Evolutionary conservation across 768 basidiomycete species (phyloP), one percentile per base, ranked within the genome.

Genomic region (Cubamyces lactineus): DNA sequence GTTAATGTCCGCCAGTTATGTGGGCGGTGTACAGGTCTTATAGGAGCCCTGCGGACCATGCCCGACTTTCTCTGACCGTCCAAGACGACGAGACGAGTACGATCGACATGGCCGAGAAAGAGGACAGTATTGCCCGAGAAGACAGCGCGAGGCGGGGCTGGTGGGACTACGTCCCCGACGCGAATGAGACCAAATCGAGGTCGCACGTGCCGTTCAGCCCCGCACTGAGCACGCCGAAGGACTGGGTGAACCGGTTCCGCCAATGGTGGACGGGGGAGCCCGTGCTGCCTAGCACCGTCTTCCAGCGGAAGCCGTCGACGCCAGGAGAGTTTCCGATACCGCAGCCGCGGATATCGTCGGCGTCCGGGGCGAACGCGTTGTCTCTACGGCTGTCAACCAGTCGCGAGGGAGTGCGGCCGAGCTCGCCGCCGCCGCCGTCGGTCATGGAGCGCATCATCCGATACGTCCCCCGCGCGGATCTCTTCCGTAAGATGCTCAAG

Each of bases 21-120:
- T 83, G 79, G 68, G 84, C 85, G 2, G 80, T 82, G 38, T 84
- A 82, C 78, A 82, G 78, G 66, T 80, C 84, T 21, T 79, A 79
- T 17, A 75, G 77, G 19, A 81, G 81, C 3, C 77, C 82, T 17
- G 78, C 78, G 17, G 80, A 80, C 23, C 80, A 82, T 24, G 85
- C 86, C 13, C 78, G 86, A 16, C 77, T 88, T 26, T 86, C 86
- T 1, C 69, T 87, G 28, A 74, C 73, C 5, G 74, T 82, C 26
- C 80, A 82, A 1, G 79, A 80, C 42, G 80, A 81, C 70, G 69
- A 62, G 65, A 66, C 62, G 42, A 40, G 63, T 51, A 23, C 63
- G 46, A 40, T 55, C 19, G 59, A 54, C 34, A 50, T 34, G 34
- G 52, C 40, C 21, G 63, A 64, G 21, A 61, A 53, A 34, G 59